A percentile compares a stretch with the other conserved stretches of the same genome.
These are phyloP conservation scores for Hippophae gyantsensis DNA, from an alignment of 306 rosid species.

Conservation along the genomic window DNA sequence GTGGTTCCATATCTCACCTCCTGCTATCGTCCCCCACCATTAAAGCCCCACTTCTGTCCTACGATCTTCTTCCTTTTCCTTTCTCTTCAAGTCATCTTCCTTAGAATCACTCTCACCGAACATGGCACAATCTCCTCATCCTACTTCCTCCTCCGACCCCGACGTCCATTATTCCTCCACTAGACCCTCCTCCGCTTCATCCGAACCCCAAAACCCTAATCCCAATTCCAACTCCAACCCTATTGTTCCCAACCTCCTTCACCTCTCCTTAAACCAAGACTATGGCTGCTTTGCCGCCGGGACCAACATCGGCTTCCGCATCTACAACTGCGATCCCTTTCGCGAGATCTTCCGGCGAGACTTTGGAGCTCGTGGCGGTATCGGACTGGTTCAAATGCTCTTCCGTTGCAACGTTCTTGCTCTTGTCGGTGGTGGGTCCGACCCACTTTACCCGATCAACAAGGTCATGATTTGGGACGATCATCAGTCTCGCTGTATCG, in stretches of 20 bases:
- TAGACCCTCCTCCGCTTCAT: neutral
- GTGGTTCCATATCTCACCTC: too few species aligned
- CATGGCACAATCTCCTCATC: too few species aligned
- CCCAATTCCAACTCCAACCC: neutral
- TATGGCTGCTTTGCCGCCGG: constrained; percentile 59
- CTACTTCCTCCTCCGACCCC: neutral
- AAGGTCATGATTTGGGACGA: constrained; percentile 88
- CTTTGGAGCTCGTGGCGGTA: constrained; percentile 45
- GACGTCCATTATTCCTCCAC: constrained; percentile 1
- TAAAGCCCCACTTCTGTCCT: too few species aligned
- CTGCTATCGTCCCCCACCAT: too few species aligned
- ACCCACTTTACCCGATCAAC: constrained; percentile 43
- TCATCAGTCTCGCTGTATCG: constrained; percentile 48
- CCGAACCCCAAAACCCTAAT: constrained; percentile 9
- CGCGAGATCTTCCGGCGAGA: constrained; percentile 64
- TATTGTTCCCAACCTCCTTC: constrained; percentile 28
- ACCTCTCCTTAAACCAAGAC: constrained; percentile 67
- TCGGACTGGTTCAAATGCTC: constrained; percentile 57
- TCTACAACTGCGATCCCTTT: constrained; percentile 72
- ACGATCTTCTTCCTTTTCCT: too few species aligned
- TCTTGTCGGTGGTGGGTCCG: constrained; percentile 62
- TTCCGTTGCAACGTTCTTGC: constrained; percentile 57
- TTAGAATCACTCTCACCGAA: too few species aligned
- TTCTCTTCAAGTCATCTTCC: too few species aligned
- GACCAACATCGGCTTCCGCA: constrained; percentile 59